Evolutionary conservation across 257 asterid genomes (phyloP), one percentile per base, ranked within the genome.

Genomic region (Fraxinus quadrangulata): DNA sequence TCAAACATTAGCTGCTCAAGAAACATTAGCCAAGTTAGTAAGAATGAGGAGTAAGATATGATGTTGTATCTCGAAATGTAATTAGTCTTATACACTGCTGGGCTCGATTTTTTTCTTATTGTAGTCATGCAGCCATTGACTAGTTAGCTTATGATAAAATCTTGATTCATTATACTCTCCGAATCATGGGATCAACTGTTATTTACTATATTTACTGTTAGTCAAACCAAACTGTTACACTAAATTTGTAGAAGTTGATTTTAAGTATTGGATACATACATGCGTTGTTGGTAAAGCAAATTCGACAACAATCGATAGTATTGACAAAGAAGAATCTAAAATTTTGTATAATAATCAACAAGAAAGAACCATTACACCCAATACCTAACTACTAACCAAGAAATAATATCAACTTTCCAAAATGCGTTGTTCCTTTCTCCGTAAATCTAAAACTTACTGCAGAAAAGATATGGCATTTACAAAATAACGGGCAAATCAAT

Each of bases 31-130:
- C 0, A 92, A 87, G 83, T 75, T 92, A 70, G 94, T 94, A 9
- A 89, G 97, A 85, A 89, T 92, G 97, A 89, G 97, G 83, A 90
- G 97, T 82, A 94, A 91, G 88, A 91, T 88, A 54, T 91, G 84
- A 86, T 16, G 67, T 59, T 59, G 12, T n/a, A 14, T 47, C 59
- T 47, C n/a, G 0, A 4, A 47, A 47, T 47, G 13, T 47, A 3
- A 16, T 5, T 5, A 47, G n/a, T 47, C 21, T 47, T 47, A 47
- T 16, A 47, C 59, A 47, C 59, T 5, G 13, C 3, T 59, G 30
- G 67, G 67, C 30, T 59, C 16, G 5, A 59, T 59, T 59, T 59
- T 59, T 24, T 59, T 59, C 31, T 21, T 26, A 59, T 21, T 56
- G 66, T 56, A 56, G 66, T 56, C 28, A 56, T n/a, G 66, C 24